Evolutionary conservation across 176 grass and related monocot genomes (phyloP), one percentile per base, ranked within the genome.

Genomic region (Pontederia crassipes): DNA sequence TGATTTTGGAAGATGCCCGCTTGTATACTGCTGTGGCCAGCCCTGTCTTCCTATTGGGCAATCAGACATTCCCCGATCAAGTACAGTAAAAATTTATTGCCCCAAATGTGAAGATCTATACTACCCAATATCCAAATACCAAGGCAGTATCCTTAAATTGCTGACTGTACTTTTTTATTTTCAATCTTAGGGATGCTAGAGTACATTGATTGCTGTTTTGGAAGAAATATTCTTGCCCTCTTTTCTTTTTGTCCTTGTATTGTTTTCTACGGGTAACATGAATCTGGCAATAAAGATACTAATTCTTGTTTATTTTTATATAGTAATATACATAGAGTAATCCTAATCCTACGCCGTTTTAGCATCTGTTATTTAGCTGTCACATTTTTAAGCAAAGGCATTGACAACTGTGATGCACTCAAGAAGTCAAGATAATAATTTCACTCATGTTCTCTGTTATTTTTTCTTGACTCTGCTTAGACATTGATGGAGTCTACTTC

Each of bases 31-130:
- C 61, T 78, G 79, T n/a, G 85, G 85, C 48, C 85, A 95, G 72
- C 81, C 89, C 59, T 95, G 89, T 67, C 70, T 95, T 45, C 89
- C 89, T 15, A 61, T 89, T 75, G 89, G 89, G 56, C 75, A 77
- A 59, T 89, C 81, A 52, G 89, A 89, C 78, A 89, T 95, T 26
- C 76, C 81, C 55, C 73, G 78, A 49, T 79, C 76, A 47, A 81
- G 78, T 66, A 73, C 81, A 0, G 89, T 95, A 70, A 95, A 89
- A 78, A 89, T 89, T 61, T 95, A 85, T 75, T 95, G 89, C 73
- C 85, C 89, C 14, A 95, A 85, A 62, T 95, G 89, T 56, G 85
- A 95, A 79, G 89, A 95, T 54, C 79, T 95, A 67, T 95, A 95
- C 82, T 95, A 85, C 26, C 85, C 89, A 61, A 80, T 81, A 63